Percentiles rank a stretch among this genome's conserved stretches.
phyloP scores from a whole-genome alignment of 129 eudicot genomes.

The Oenanthe sinensis region DNA sequence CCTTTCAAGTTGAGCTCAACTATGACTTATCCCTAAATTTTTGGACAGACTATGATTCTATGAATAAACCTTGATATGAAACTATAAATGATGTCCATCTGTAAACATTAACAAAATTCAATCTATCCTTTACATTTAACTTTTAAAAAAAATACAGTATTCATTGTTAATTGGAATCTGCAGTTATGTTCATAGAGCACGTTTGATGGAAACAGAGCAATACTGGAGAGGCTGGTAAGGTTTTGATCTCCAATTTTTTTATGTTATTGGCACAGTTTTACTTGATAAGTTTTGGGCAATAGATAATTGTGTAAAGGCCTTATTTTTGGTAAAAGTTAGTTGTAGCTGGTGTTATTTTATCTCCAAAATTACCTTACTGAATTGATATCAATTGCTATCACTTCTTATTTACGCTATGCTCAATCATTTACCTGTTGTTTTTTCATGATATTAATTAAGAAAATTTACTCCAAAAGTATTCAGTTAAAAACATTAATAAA shows the following conservation, averaged over 20 bases:
- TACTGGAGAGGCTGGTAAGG: slow-evolving; percentile 95
- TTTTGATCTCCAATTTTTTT: not conserved
- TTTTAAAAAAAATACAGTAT: not conserved
- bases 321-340: not conserved
- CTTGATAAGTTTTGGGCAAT: not conserved
- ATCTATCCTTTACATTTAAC: not conserved
- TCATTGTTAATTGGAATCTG: slow-evolving; percentile 4
- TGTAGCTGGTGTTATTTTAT: not conserved
- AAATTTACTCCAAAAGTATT: not conserved
- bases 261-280: not conserved
- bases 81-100: not conserved
- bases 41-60: not conserved
- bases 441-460: not conserved
- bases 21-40: not conserved
- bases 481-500: not conserved
- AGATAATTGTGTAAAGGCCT: not conserved
- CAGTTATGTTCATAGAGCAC: slow-evolving; percentile 77
- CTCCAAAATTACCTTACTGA: not conserved
- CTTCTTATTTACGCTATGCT: not conserved
- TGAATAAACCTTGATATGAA: not conserved
- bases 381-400: not conserved
- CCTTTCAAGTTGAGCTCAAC: not conserved
- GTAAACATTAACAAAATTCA: not conserved
- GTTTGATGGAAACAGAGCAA: slow-evolving; percentile 79
- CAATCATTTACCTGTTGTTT: not conserved